phyloP scores from a whole-genome alignment of 139 green algal genomes.

The Tetraselmis striata region DNA sequence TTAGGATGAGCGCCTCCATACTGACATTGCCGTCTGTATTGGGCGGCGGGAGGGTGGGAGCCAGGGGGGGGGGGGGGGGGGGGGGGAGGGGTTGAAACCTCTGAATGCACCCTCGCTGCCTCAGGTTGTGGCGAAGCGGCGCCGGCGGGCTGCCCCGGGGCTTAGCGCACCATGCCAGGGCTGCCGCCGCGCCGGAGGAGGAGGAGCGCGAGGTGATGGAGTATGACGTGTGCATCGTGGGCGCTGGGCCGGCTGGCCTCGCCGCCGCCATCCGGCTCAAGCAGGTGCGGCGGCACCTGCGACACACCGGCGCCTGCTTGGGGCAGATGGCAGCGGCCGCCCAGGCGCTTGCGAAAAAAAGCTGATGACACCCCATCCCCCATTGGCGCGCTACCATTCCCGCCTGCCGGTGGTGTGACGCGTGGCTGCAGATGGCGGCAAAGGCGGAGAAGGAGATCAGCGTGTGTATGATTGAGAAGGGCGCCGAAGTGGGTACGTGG shows the following conservation, averaged over 20 bases:
- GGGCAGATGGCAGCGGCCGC: not conserved
- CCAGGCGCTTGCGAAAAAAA: conserved; percentile 1
- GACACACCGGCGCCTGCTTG: not conserved
- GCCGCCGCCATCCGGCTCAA: conserved; percentile 81
- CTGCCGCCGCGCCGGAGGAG: conserved; percentile 3
- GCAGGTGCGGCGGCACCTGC: conserved; percentile 41
- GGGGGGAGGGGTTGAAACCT: no score
- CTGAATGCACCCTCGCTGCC: no score
- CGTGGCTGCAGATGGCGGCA: conserved; percentile 49
- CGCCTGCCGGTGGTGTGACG: no score
- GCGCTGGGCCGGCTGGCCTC: conserved; percentile 80
- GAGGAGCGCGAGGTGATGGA: conserved; percentile 52
- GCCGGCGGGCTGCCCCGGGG: no score
- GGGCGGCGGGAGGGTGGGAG: no score
- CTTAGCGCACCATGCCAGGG: not conserved
- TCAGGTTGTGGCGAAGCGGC: no score
- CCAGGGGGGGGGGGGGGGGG: no score
- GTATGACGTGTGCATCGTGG: conserved; percentile 87
- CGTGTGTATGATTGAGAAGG: conserved; percentile 92
- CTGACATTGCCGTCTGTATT: no score
- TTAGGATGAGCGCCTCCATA: no score
- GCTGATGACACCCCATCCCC: no score
- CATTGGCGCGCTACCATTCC: no score
- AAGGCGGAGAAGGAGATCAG: conserved; percentile 60
- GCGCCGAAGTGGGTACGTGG: conserved; percentile 62